A percentile compares a stretch with the other conserved stretches of the same genome.
These are phyloP conservation scores for Nakaseomyces bracarensis DNA, from an alignment of 1,139 yeast species.

Conservation along the genomic window DNA sequence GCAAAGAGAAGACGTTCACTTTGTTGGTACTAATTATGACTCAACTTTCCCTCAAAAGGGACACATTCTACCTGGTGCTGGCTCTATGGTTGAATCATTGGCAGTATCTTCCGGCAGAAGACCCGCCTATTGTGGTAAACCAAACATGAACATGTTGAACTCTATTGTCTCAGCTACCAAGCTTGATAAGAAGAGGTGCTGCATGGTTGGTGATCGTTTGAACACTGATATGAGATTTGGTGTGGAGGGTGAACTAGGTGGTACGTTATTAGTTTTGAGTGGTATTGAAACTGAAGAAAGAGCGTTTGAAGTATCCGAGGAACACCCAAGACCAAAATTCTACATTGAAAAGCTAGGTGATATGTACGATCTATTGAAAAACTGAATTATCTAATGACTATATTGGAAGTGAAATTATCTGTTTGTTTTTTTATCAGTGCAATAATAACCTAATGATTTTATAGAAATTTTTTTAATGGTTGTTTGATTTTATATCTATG, in stretches of 20 bases:
- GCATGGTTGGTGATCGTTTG: conserved; percentile 93
- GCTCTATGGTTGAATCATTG: conserved; percentile 79
- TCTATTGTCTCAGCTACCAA: conserved; percentile 62
- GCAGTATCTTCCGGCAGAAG: conserved; percentile 67
- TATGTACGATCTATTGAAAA: conserved; percentile 33
- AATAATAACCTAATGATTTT: no score
- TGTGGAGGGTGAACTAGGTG: conserved; percentile 67
- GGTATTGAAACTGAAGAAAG: conserved; percentile 77
- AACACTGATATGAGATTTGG: conserved; percentile 96
- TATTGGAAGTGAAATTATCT: no score
- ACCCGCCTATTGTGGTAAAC: conserved; percentile 85
- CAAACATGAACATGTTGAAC: conserved; percentile 83
- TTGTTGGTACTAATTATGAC: conserved; percentile 92
- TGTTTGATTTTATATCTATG: no score
- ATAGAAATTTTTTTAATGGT: no score
- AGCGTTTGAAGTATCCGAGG: conserved; percentile 39
- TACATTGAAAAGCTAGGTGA: conserved; percentile 72
- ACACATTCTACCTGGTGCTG: conserved; percentile 85
- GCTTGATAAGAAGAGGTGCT: conserved; percentile 53
- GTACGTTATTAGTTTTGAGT: conserved; percentile 75
- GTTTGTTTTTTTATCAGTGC: no score
- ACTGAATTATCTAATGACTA: neutral
- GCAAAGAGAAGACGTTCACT: conserved; percentile 56
- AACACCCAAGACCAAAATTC: conserved; percentile 50
- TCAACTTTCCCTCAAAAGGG: conserved; percentile 91